Base-by-base conservation (phyloP, 768 basidiomycete genomes). In the Mrakia gelida region DNA sequence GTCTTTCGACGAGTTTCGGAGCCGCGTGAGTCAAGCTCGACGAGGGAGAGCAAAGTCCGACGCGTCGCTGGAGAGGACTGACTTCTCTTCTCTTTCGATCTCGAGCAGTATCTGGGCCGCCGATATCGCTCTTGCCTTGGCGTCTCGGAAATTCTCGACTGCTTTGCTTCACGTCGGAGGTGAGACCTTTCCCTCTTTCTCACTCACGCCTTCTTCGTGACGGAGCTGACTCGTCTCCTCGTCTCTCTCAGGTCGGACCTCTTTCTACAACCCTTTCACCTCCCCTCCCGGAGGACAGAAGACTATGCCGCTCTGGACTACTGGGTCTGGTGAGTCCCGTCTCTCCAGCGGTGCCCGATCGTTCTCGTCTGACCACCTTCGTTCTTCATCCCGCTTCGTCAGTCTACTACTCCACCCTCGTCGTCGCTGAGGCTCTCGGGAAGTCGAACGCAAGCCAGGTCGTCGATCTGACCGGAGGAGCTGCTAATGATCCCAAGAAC, bases 241-340 rank as follows among this genome's bases (percentile, higher is more conserved):
- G 23, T 16, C 13, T 15, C 16, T 54, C 52, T 54, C 52, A 54
- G 52, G 52, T 16, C 52, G 52, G 3, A 54, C 85, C 76, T 85
- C 85, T 23, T 88, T 86, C 80, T 89, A 89, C 81, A 89, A 89
- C 80, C 87, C 88, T 41, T 88, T 89, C 83, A 88, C 88, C 80
- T 87, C 88, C 0, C 88, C 88, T 3, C 87, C 87, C 4, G 85
- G 85, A 10, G 90, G 89, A 79, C 86, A 89, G 80, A 87, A 89
- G 0, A 80, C 85, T 0, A 88, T 86, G 83, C 87, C 87, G 78
- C 85, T 91, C 83, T 93, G 92, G 91, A 91, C 91, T 2, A 87
- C 91, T 59, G 91, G 91, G 4, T 87, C 90, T 0, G 84, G 90
- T 62, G 92, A 91, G 85, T 94, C 93, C 83, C 87, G 38, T 68